Evolutionary conservation across 2,329 filamentous ascomycete species (phyloP).

Genomic region (Aspergillus ochraceoroseus): DNA sequence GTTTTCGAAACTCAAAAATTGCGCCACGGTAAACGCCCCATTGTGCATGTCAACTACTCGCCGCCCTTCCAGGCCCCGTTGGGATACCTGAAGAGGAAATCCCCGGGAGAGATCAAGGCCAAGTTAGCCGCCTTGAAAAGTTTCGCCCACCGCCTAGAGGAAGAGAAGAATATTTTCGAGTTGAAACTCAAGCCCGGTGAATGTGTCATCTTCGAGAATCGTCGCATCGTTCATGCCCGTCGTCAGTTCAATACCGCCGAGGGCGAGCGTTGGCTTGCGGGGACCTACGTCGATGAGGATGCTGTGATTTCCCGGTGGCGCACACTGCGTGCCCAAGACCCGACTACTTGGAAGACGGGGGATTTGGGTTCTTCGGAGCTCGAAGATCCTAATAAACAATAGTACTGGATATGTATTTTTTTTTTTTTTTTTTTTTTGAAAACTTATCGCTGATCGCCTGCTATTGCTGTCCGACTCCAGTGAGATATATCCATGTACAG

Average conservation of each 20-base stretch:
- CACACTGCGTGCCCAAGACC: conserved; percentile 24
- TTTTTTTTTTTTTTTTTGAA: too few relatives aligned
- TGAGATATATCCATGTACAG: too few relatives aligned
- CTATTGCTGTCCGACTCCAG: too few relatives aligned
- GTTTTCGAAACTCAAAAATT: conserved; percentile 46
- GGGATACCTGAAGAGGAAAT: too few relatives aligned
- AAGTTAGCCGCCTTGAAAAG: conserved; percentile 48
- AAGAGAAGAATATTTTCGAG: conserved; percentile 58
- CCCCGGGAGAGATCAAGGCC: not conserved
- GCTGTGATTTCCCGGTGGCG: conserved; percentile 49
- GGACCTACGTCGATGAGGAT: conserved; percentile 72
- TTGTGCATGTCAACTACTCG: conserved; percentile 60
- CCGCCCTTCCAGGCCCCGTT: conserved; percentile 73
- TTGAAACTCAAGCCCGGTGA: conserved; percentile 72
- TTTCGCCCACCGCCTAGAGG: conserved; percentile 59
- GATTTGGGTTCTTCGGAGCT: too few relatives aligned
- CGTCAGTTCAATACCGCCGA: conserved; percentile 61
- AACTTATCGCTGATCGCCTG: too few relatives aligned
- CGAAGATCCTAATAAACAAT: too few relatives aligned
- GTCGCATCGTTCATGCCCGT: conserved; percentile 77
- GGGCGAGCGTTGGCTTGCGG: conserved; percentile 75
- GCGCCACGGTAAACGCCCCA: conserved; percentile 1
- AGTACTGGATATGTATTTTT: too few relatives aligned
- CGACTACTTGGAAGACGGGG: conserved; percentile 12
- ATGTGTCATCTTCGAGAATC: conserved; percentile 90